Conservation (phyloP, 768 basidiomycete species). For the Pholiota microspora region DNA sequence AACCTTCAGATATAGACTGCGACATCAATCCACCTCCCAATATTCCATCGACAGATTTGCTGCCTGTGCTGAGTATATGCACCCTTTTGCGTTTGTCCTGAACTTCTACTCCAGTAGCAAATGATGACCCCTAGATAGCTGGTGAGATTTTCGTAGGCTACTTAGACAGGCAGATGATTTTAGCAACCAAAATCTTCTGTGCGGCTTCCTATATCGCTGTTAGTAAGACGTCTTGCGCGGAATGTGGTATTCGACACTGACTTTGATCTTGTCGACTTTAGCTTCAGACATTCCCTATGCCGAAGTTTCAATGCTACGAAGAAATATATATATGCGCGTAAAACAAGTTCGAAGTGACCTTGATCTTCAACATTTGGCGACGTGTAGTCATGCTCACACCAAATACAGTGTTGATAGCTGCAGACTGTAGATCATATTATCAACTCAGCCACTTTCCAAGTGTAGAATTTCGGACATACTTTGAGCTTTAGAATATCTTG, state of each 20-base stretch:
- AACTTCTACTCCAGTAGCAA: slow-evolving; percentile 89
- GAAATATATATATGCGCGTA: slow-evolving; percentile 17
- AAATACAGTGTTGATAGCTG: slow-evolving; percentile 81
- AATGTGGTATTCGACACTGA: slow-evolving; percentile 18
- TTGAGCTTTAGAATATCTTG: slow-evolving; percentile 96
- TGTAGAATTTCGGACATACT: slow-evolving; percentile 32
- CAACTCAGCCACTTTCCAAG: background rate
- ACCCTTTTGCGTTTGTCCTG: slow-evolving; percentile 83
- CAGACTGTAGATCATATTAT: slow-evolving; percentile 46
- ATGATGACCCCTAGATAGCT: slow-evolving; percentile 76
- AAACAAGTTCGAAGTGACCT: too few species aligned
- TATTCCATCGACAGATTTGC: slow-evolving; percentile 86
- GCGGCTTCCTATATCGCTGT: slow-evolving; percentile 71
- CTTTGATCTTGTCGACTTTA: slow-evolving; percentile 97
- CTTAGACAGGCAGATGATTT: slow-evolving; percentile 8
- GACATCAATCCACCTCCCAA: slow-evolving; percentile 92
- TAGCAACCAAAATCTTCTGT: slow-evolving; percentile 79
- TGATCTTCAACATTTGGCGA: slow-evolving; percentile 89
- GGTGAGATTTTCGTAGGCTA: background rate
- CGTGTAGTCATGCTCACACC: slow-evolving; percentile 92
- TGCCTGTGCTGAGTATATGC: slow-evolving; percentile 84
- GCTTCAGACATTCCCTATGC: slow-evolving; percentile 90
- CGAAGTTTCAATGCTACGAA: slow-evolving; percentile 3
- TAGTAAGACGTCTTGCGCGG: background rate
- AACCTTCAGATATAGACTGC: slow-evolving; percentile 92